Evolutionary conservation across 78 protist species (phyloP), one percentile per base, ranked within the genome.

Genomic region (Dictyostelium brefeldianum): DNA sequence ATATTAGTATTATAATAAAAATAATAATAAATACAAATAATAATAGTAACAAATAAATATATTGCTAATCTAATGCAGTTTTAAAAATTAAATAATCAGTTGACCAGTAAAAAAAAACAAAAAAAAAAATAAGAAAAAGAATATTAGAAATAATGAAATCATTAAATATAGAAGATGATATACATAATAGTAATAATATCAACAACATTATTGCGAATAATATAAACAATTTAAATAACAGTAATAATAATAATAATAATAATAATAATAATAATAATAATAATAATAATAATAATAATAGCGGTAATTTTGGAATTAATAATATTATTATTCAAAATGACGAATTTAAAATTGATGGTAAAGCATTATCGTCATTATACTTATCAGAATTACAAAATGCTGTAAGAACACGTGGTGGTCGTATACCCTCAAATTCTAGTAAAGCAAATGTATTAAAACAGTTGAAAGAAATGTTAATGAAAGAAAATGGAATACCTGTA

Each of bases 361-460:
- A 65, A 65, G 43, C 73, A 65, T 29, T 65, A 65, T 25, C 73
- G 5, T 65, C 73, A 12, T 14, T 65, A 29, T 65, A 65, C 29
- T 46, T 65, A 9, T 27, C 73, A 27, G 73, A 65, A 29, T 29
- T 65, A 14, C 73, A 65, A 65, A 65, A 65, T 29, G 73, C 73
- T 25, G 73, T 65, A 25, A 65, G 73, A 65, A 18, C 73, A 25
- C 73, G 73, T 65, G 73, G 73, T 22, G 73, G 73, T 14, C 36
- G 73, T 29, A 65, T 65, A 25, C 73, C 73, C 1, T 65, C 73
- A 22, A 65, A 65, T 27, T 65, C 73, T 0, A 65, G 73, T 29
- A 65, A 65, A 65, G 73, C 73, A 1, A 65, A 65, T 29, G 73
- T 65, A 25, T 65, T 65, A 65, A 65, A 65, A 65, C 73, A 65